Evolutionary conservation across 352 stramenopile genomes (phyloP), one percentile per base, ranked within the genome.

Genomic region (Globisporangium radiosum): DNA sequence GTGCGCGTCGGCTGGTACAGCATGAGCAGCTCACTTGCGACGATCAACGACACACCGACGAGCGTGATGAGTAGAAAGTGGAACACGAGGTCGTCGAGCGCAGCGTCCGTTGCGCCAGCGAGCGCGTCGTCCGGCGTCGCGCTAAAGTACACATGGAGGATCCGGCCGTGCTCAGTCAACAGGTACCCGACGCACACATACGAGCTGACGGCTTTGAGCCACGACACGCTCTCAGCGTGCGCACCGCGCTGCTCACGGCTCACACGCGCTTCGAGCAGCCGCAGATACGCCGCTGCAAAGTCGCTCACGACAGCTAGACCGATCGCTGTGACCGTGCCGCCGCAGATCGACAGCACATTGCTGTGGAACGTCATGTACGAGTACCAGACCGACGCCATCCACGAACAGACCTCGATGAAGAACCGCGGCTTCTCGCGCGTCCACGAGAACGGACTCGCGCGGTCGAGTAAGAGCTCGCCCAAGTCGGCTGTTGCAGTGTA

Each of bases 1-100:
- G 67, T 65, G 5, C 85, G 67, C 14, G 85, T 90, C 0, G 82
- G 78, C 14, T 72, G 69, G 57, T 85, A 94, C 14, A 92, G 53
- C 25, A 92, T 66, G 54, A 94, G 60, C 42, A 92, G 59, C 51
- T 94, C 78, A 63, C 85, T 92, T 19, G 79, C 78, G 45, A 94
- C 72, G 39, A 92, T 85, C 10, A 91, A 66, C 43, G 81, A 91
- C 7, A 88, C 67, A 4, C 82, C 81, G 7, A 92, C 77, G 1
- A 94, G 72, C 8, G 76, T 88, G 37, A 85, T 90, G 36, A 92
- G 57, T 47, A 92, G 45, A 52, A 82, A 93, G 50, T 82, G 79
- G 50, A 86, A 81, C 40, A 85, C 79, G 10, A 90, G 58, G 50
- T 87, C 75, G 49, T 88, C 77, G 38, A 87, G 67, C 0, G 70